These are phyloP conservation scores for Ramaria rubella DNA, from an alignment of 768 basidiomycete genomes.

Conservation along the genomic window DNA sequence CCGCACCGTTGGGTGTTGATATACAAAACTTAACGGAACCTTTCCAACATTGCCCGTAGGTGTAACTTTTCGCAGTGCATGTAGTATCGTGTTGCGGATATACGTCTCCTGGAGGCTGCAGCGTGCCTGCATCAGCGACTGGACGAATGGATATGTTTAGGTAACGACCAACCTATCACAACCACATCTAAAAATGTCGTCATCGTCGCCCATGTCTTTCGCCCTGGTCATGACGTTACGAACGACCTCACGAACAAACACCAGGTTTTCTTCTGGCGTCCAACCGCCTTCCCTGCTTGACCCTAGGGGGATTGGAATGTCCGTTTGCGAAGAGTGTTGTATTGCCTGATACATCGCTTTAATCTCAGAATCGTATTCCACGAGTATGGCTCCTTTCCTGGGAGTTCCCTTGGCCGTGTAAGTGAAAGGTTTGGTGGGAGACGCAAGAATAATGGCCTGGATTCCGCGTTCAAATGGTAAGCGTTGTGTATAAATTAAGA, in stretches of 20 bases:
- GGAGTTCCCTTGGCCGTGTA: conserved; percentile 43
- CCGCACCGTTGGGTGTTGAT: conserved; percentile 34
- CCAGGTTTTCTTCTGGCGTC: background rate
- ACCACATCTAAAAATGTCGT: conserved; percentile 1
- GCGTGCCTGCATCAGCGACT: too few relatives aligned
- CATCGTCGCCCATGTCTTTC: background rate
- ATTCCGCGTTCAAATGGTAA: too few relatives aligned
- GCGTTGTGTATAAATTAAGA: too few relatives aligned
- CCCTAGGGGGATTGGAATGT: conserved; percentile 3
- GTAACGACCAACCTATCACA: conserved; percentile 10
- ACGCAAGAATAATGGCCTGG: conserved; percentile 42
- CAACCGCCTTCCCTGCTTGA: conserved; percentile 1
- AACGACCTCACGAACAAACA: conserved; percentile 1
- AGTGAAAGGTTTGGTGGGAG: conserved; percentile 37
- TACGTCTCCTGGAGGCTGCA: conserved; percentile 37
- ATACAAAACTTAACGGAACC: conserved; percentile 36
- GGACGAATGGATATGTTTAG: too few relatives aligned
- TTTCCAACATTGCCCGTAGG: background rate
- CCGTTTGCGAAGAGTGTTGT: background rate
- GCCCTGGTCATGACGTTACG: background rate
- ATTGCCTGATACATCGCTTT: conserved; percentile 31
- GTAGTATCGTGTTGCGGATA: conserved; percentile 35
- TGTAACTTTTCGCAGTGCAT: conserved; percentile 22
- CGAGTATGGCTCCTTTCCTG: conserved; percentile 33
- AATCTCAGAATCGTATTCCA: conserved; percentile 39